These are phyloP conservation scores for Basidioascus undulatus DNA, from an alignment of 768 basidiomycete species.

Conservation along the genomic window DNA sequence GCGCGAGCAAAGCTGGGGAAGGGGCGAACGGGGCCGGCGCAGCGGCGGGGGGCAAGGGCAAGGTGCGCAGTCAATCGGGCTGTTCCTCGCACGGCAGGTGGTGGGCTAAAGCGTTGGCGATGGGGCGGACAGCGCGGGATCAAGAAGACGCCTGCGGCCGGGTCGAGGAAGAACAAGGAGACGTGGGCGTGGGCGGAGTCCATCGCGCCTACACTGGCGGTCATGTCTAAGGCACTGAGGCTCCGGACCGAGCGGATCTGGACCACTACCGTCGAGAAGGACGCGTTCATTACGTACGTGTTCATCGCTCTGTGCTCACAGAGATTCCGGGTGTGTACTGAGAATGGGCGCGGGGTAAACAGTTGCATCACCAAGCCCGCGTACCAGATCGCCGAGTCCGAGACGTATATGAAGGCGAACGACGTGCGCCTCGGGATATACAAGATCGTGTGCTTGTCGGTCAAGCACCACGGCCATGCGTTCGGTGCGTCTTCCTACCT, in stretches of 20 bases:
- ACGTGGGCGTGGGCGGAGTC: constrained; percentile 57
- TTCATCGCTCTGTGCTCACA: neutral
- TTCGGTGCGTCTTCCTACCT: constrained; percentile 24
- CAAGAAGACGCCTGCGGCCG: constrained; percentile 2
- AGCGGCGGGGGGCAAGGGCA: constrained; percentile 18
- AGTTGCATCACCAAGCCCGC: constrained; percentile 75
- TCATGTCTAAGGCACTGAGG: constrained; percentile 48
- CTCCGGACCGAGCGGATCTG: constrained; percentile 57
- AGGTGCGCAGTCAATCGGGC: constrained; percentile 4
- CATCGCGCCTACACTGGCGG: constrained; percentile 38
- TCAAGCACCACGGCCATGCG: constrained; percentile 69
- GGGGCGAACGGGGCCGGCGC: constrained; percentile 17
- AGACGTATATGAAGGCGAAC: constrained; percentile 59
- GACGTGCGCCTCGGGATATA: constrained; percentile 51
- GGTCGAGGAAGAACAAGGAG: constrained; percentile 4
- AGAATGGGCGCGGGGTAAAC: neutral
- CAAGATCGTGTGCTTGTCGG: constrained; percentile 71
- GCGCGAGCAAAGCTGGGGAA: constrained; percentile 30
- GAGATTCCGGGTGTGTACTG: constrained; percentile 2
- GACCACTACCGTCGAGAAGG: constrained; percentile 65
- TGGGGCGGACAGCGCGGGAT: too few species aligned
- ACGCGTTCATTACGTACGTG: constrained; percentile 58
- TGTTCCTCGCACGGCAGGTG: neutral
- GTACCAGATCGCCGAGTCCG: constrained; percentile 63
- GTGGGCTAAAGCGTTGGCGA: constrained; percentile 5